Evolutionary conservation across 179 eudicot species (phyloP).

Genomic region (Silene noctiflora): DNA sequence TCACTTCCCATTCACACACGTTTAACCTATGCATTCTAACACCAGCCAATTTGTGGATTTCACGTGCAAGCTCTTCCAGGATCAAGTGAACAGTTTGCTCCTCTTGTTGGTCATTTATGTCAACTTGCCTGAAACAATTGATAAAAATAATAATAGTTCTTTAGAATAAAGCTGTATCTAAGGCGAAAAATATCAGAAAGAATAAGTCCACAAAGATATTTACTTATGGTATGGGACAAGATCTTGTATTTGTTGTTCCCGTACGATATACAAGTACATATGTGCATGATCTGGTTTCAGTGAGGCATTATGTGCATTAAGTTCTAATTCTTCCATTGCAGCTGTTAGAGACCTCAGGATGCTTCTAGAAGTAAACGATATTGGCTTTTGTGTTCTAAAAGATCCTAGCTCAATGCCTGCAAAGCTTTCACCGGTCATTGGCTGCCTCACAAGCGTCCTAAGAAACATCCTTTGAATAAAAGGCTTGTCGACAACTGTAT

Average conservation of each 20-base stretch:
- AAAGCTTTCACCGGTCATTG: constrained; percentile 68
- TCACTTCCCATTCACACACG: constrained; percentile 98
- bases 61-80: constrained; percentile 68
- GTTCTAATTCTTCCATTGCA: constrained; percentile 98
- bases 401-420: constrained; percentile 59
- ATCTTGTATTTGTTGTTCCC: constrained; percentile 84
- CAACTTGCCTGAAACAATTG: constrained; percentile 52
- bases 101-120: constrained; percentile 50
- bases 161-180: constrained; percentile 14
- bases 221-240: constrained; percentile 82
- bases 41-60: constrained; percentile 70
- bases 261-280: constrained; percentile 84
- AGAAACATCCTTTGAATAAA: constrained; percentile 87
- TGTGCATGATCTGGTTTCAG: constrained; percentile 90
- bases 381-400: constrained; percentile 38
- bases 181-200: neutral
- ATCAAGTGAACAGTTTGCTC: constrained; percentile 62
- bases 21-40: constrained; percentile 89
- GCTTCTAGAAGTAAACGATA: constrained; percentile 85
- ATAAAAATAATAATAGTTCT: constrained; percentile 6
- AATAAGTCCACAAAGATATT: constrained; percentile 13
- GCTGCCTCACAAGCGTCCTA: constrained; percentile 92
- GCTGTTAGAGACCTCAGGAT: constrained; percentile 83
- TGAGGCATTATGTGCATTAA: constrained; percentile 78
- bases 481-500: constrained; percentile 81